Evolutionary conservation across 148 eudicot species (phyloP).

Genomic region (Oxyria digyna): DNA sequence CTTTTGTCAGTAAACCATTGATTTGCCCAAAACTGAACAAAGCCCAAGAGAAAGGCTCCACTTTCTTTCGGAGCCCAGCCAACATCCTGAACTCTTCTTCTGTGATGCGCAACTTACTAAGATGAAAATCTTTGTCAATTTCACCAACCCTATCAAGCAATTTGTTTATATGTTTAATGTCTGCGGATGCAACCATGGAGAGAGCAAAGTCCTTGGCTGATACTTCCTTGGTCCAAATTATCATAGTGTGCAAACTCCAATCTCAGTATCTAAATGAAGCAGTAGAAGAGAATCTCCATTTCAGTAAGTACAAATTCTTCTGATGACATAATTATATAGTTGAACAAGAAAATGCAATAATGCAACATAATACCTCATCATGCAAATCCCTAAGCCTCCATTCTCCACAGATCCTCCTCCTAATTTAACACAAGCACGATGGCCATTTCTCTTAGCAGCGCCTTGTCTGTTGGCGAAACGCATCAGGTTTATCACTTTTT

Average conservation of each 20-base stretch:
- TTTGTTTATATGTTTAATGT: slow-evolving; percentile 39
- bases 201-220: slow-evolving; percentile 63
- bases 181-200: slow-evolving; percentile 73
- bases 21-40: slow-evolving; percentile 42
- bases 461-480: slow-evolving; percentile 79
- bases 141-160: slow-evolving; percentile 55
- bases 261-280: slow-evolving; percentile 29
- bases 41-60: slow-evolving; percentile 51
- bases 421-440: slow-evolving; percentile 50
- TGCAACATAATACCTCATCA: slow-evolving; percentile 47
- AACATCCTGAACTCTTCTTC: slow-evolving; percentile 41
- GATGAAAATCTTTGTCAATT: slow-evolving; percentile 26
- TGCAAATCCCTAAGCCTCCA: slow-evolving; percentile 71
- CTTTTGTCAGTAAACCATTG: slow-evolving; percentile 41
- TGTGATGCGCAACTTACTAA: slow-evolving; percentile 30
- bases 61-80: slow-evolving; percentile 40
- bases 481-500: slow-evolving; percentile 54
- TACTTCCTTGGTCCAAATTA: slow-evolving; percentile 35
- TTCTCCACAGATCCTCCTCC: slow-evolving; percentile 51
- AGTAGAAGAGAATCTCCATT: not conserved
- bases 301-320: not conserved
- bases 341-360: not conserved
- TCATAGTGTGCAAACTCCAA: slow-evolving; percentile 65
- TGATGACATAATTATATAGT: not conserved
- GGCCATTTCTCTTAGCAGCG: slow-evolving; percentile 54